A percentile compares a stretch with the other conserved stretches of the same genome.
These are phyloP conservation scores for Phascolomyces articulosus DNA, from an alignment of 371 early-diverging fungal genomes.

Conservation along the genomic window DNA sequence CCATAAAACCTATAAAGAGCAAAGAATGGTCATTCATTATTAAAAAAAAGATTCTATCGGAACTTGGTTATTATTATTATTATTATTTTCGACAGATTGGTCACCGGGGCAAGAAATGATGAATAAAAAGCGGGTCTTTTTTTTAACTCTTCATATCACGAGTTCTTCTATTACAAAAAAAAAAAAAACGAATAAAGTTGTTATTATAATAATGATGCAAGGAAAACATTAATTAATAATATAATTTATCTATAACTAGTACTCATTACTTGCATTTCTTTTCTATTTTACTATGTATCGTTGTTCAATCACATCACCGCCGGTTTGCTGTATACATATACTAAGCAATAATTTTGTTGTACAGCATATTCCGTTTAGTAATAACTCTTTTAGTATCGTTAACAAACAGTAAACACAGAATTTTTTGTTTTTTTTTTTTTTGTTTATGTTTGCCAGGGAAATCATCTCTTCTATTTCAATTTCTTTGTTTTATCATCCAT, in stretches of 20 bases:
- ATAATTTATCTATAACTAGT: slow-evolving; percentile 17
- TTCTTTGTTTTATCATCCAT: background rate
- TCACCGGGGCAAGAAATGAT: slow-evolving; percentile 1
- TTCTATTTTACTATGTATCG: background rate
- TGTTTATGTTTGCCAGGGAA: too few species aligned
- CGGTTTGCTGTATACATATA: too few species aligned
- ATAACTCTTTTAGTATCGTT: background rate
- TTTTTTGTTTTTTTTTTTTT: background rate
- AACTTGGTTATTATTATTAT: too few species aligned
- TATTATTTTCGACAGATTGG: background rate
- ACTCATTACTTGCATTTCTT: background rate
- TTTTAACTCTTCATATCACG: slow-evolving; percentile 5
- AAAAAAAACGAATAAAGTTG: too few species aligned
- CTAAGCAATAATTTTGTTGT: too few species aligned
- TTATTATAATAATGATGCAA: slow-evolving; percentile 8
- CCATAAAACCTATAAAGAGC: too few species aligned
- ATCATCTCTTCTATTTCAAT: background rate
- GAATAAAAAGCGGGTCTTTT: too few species aligned
- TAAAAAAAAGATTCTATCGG: background rate
- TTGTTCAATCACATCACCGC: too few species aligned
- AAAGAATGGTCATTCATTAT: background rate
- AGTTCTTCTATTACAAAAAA: background rate
- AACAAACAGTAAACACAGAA: slow-evolving; percentile 2
- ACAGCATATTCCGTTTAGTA: too few species aligned
- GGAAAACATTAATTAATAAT: slow-evolving; percentile 18